A percentile compares a stretch with the other conserved stretches of the same genome.
phyloP scores from a whole-genome alignment of 2,329 filamentous ascomycete species.

The Simplicillium aogashimaense region DNA sequence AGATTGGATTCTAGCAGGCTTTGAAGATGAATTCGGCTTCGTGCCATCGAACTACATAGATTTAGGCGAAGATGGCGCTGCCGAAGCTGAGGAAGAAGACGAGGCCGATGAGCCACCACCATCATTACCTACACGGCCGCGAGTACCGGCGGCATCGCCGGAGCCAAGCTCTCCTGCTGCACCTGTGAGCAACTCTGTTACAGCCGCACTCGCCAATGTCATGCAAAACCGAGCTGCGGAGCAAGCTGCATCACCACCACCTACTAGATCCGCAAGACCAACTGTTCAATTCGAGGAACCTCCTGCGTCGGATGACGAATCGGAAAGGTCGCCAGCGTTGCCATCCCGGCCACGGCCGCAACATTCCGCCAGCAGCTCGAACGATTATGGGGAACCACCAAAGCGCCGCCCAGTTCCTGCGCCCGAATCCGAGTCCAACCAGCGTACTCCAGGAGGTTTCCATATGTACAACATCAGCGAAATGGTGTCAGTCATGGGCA shows the following conservation, averaged over 20 bases:
- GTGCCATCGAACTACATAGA: constrained; percentile 96
- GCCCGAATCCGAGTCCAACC: constrained; percentile 21
- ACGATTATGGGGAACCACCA: constrained; percentile 22
- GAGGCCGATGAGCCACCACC: constrained; percentile 25
- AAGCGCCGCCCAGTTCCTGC: constrained; percentile 6
- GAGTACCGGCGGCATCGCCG: constrained; percentile 16
- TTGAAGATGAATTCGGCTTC: constrained; percentile 82
- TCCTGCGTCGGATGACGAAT: constrained; percentile 17
- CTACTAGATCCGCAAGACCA: constrained; percentile 2
- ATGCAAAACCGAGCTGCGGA: constrained; percentile 33
- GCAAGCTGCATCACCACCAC: constrained; percentile 16
- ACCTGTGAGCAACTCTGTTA: constrained; percentile 34
- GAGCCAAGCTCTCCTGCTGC: constrained; percentile 10
- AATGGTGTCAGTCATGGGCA: constrained; percentile 94
- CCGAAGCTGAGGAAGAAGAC: constrained; percentile 26
- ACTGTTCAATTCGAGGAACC: neutral
- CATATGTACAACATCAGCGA: constrained; percentile 96
- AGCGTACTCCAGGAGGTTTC: constrained; percentile 66
- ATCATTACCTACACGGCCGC: constrained; percentile 31
- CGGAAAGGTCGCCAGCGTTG: constrained; percentile 24
- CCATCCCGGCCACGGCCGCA: constrained; percentile 22
- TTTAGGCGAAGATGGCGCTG: constrained; percentile 37
- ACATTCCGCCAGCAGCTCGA: constrained; percentile 12
- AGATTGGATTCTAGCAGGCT: constrained; percentile 90
- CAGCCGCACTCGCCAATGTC: constrained; percentile 44